These are phyloP conservation scores for Acanthamoeba triangularis DNA, from an alignment of 208 protist genomes.

Conservation along the genomic window DNA sequence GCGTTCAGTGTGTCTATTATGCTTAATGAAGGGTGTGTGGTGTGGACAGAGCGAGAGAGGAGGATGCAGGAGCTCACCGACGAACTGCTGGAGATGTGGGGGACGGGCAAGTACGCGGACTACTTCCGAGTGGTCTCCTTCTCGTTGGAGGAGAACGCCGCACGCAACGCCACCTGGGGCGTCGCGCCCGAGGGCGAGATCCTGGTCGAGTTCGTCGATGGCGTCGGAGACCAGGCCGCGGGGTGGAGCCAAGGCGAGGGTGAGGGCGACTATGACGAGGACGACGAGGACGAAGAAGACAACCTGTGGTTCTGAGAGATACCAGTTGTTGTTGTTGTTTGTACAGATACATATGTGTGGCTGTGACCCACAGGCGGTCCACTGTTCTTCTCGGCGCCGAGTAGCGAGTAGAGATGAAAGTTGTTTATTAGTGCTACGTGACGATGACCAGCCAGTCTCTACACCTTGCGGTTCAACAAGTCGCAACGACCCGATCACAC, in stretches of 20 bases:
- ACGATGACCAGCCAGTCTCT: no score
- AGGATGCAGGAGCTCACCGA: background rate
- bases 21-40: no score
- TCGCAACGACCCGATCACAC: background rate
- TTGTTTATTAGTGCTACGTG: no score
- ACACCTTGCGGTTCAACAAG: no score
- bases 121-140: background rate
- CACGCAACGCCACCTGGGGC: background rate
- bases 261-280: background rate
- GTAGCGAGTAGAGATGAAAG: no score
- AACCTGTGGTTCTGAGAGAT: background rate
- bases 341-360: no score
- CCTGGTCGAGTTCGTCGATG: background rate
- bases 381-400: no score
- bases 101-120: conserved; percentile 3
- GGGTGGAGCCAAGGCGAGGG: background rate
- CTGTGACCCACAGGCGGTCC: no score
- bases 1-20: no score
- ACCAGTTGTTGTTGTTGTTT: no score
- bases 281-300: background rate
- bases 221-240: background rate
- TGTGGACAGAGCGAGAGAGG: background rate
- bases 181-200: background rate
- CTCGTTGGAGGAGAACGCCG: background rate
- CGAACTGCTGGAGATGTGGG: background rate